Evolutionary conservation across 257 asterid genomes (phyloP), one percentile per base, ranked within the genome.

Genomic region (Solanum chmielewskii): DNA sequence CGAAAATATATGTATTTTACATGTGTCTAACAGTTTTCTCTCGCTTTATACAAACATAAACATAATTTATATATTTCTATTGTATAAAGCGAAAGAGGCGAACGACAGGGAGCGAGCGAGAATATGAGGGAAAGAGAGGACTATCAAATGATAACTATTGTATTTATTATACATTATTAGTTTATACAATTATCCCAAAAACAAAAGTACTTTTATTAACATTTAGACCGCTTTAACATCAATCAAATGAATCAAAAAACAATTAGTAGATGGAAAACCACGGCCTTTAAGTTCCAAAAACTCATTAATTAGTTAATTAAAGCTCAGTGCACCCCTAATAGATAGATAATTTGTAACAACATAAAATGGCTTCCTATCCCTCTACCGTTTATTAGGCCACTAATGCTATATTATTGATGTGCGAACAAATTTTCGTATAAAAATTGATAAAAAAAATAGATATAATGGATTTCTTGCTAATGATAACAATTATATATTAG

Each of bases 121-220:
- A 4, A 6, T 6, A 37, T 37, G 39, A 37, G 7, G 39, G 0
- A 37, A 0, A 37, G 2, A 37, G 0, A 0, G 2, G 7, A 37
- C 39, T 37, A 37, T 37, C 7, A 37, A 37, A 37, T 6, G 0
- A 37, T 37, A 37, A 6, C 0, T 37, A 1, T 37, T 37, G 1
- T 37, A 37, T 37, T 37, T 35, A 35, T 35, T 5, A 0, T 37
- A 37, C 39, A 37, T 37, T 6, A 37, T 37, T 37, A 37, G 0
- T 1, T 35, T 35, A 0, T 37, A 37, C 7, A 1, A 5, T 37
- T 37, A 37, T 37, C 2, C 1, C 7, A 37, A 35, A 37, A 1
- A 6, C 0, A 5, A 35, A 35, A 20, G 2, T 20, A 59, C 25
- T 59, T 59, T 20, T 20, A 59, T 20, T 59, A 59, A 59, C 66